These are phyloP conservation scores for Thalassiosira hispida DNA, from an alignment of 352 stramenopile species.

Conservation along the genomic window DNA sequence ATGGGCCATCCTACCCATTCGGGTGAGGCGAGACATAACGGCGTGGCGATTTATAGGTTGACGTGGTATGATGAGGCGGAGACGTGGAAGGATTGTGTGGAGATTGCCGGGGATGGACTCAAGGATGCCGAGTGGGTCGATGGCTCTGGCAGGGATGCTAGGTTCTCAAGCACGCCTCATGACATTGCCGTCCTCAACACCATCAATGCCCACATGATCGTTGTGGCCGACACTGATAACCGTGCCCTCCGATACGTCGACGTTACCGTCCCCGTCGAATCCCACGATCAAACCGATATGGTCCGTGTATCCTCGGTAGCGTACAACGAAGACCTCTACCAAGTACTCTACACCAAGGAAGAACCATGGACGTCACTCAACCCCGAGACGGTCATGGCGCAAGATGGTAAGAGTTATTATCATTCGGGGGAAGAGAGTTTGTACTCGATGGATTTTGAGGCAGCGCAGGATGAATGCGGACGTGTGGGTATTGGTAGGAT, in stretches of 20 bases:
- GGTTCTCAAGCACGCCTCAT: conserved; percentile 43
- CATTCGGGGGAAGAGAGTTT: conserved; percentile 25
- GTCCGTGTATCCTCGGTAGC: conserved; percentile 29
- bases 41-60: conserved; percentile 50
- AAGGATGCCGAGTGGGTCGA: conserved; percentile 45
- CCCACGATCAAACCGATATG: conserved; percentile 17
- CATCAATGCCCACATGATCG: conserved; percentile 26
- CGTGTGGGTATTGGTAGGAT: conserved; percentile 43
- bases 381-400: conserved; percentile 40
- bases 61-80: conserved; percentile 53
- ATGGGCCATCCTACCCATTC: conserved; percentile 39
- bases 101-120: conserved; percentile 45
- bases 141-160: conserved; percentile 31
- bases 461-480: conserved; percentile 37
- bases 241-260: conserved; percentile 47
- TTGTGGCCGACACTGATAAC: conserved; percentile 50
- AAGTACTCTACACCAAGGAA: conserved; percentile 52
- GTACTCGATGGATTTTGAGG: conserved; percentile 34
- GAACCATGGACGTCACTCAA: conserved; percentile 21
- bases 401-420: conserved; percentile 55
- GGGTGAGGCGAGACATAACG: conserved; percentile 27
- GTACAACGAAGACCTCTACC: conserved; percentile 53
- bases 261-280: conserved; percentile 43
- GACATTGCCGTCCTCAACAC: conserved; percentile 46
- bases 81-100: conserved; percentile 43